Evolutionary conservation across 2,329 filamentous ascomycete genomes (phyloP).

Genomic region (Alternaria sp.): DNA sequence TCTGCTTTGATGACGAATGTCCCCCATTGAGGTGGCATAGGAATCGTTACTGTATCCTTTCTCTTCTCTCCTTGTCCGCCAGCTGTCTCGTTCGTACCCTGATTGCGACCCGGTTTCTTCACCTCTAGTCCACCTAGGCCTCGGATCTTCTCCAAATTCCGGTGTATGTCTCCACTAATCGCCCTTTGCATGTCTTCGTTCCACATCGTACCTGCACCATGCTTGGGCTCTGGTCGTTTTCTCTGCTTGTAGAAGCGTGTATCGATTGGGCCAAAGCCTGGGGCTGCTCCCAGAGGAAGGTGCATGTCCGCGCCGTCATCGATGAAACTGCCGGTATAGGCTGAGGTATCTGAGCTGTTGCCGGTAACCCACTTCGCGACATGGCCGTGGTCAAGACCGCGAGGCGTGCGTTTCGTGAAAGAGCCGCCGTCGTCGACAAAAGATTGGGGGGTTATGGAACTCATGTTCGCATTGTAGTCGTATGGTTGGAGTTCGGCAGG

Average conservation of each 20-base stretch:
- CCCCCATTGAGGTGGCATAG: constrained; percentile 25
- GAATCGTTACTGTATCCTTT: constrained; percentile 21
- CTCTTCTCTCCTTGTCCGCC: constrained; percentile 2
- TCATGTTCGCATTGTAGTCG: constrained; percentile 12
- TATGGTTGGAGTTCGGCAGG: background rate
- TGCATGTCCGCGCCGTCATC: constrained; percentile 39
- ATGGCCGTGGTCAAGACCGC: background rate
- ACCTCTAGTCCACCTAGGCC: constrained; percentile 14
- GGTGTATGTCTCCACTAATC: constrained; percentile 28
- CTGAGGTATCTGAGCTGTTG: constrained; percentile 12
- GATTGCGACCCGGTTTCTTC: background rate
- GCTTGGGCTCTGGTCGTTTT: background rate
- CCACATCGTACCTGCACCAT: constrained; percentile 15
- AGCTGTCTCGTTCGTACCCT: background rate
- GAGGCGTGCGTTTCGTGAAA: constrained; percentile 23
- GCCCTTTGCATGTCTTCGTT: constrained; percentile 28
- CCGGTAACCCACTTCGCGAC: constrained; percentile 18
- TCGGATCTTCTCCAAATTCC: constrained; percentile 19
- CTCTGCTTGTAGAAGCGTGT: constrained; percentile 20
- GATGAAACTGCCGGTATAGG: constrained; percentile 34
- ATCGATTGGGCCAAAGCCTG: constrained; percentile 27
- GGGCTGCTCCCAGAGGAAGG: background rate
- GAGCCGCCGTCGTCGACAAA: constrained; percentile 33
- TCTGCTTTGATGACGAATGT: constrained; percentile 32
- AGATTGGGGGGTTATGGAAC: constrained; percentile 22